Percentiles rank a stretch among this genome's conserved stretches.
Evolutionary conservation across 2,329 filamentous ascomycete species (phyloP).

Genomic region (Phialophora verrucosa): DNA sequence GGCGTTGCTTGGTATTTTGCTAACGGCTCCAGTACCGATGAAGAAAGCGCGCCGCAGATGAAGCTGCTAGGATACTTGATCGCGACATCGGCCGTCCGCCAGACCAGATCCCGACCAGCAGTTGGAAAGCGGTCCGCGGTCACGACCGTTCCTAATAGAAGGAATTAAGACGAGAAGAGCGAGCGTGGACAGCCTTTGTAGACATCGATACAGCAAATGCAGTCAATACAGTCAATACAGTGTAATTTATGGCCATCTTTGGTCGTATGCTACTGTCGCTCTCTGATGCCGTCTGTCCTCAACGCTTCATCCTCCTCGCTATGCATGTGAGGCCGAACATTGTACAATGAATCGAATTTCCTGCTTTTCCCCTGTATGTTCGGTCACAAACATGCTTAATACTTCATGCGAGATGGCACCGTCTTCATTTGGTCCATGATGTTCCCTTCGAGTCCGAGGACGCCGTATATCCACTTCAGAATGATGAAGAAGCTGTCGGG

Average conservation of each 20-base stretch:
- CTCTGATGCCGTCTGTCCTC: not conserved
- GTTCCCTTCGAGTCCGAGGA: conserved; percentile 38
- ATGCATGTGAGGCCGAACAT: conserved; percentile 11
- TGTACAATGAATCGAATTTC: conserved; percentile 1
- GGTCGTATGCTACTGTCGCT: not conserved
- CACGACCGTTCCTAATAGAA: no score
- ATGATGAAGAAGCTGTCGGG: conserved; percentile 53
- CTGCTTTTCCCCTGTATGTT: not conserved
- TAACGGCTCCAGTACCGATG: not conserved
- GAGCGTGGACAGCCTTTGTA: not conserved
- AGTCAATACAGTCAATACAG: no score
- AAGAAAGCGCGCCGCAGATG: conserved; percentile 2
- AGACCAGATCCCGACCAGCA: not conserved
- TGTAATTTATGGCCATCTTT: not conserved
- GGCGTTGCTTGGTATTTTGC: conserved; percentile 5
- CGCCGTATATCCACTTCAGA: conserved; percentile 47
- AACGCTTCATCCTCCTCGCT: not conserved
- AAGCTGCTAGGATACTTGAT: not conserved
- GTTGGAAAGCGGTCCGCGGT: not conserved
- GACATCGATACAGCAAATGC: not conserved
- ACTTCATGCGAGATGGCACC: conserved; percentile 38
- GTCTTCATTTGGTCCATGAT: conserved; percentile 40
- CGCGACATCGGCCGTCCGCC: not conserved
- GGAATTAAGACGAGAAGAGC: not conserved
- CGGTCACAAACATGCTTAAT: conserved; percentile 21